These are phyloP conservation scores for Colletotrichum endophyticum DNA, from an alignment of 2,329 filamentous ascomycete species.

Conservation along the genomic window DNA sequence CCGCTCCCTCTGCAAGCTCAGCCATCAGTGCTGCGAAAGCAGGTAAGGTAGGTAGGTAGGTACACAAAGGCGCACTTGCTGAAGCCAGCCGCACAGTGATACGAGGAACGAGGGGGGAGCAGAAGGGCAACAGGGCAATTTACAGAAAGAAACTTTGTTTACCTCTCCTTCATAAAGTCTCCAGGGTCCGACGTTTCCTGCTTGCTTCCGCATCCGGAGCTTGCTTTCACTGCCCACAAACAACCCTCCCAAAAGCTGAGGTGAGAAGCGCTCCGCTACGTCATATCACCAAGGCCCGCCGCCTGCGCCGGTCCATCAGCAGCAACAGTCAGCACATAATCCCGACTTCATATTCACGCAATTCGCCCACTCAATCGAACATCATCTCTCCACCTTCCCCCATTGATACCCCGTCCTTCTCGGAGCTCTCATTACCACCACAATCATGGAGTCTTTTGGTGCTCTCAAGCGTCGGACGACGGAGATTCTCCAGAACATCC, in stretches of 20 bases:
- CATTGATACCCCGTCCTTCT: background rate
- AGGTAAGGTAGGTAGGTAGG: background rate
- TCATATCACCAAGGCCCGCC: constrained; percentile 6
- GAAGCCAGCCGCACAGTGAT: constrained; percentile 2
- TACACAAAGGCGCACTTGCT: background rate
- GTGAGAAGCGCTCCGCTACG: constrained; percentile 14
- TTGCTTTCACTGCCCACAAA: background rate
- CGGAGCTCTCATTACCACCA: background rate
- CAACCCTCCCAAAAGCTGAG: background rate
- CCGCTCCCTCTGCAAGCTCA: constrained; percentile 16
- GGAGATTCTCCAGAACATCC: constrained; percentile 55
- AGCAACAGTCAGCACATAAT: constrained; percentile 12
- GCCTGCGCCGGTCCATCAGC: background rate
- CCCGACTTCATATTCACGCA: constrained; percentile 10
- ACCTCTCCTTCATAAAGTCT: background rate
- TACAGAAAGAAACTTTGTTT: background rate
- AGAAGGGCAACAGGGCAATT: background rate
- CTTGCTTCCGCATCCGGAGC: background rate
- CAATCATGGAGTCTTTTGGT: constrained; percentile 56
- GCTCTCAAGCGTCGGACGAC: constrained; percentile 60
- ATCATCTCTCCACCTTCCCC: background rate
- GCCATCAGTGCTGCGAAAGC: background rate
- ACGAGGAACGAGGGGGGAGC: background rate
- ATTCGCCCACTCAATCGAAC: background rate
- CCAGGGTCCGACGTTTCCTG: background rate